A percentile compares a stretch with the other conserved stretches of the same genome.
These are phyloP conservation scores for Erigeron canadensis DNA, from an alignment of 129 eudicot genomes.

Conservation along the genomic window DNA sequence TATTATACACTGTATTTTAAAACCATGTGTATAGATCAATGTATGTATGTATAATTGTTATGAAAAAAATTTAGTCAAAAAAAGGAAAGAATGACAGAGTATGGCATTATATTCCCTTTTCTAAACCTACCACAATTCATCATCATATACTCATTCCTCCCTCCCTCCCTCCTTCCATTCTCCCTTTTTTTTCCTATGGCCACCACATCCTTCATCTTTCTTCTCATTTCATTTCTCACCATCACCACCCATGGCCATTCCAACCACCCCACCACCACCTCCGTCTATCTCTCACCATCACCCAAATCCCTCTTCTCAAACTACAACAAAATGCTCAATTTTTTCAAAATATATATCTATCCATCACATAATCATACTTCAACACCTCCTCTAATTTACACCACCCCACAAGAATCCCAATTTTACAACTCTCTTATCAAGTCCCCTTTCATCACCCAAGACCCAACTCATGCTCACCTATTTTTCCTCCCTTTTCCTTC, in stretches of 20 bases:
- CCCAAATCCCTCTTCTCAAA: conserved; percentile 54
- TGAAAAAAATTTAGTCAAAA: not conserved
- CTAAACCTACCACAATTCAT: conserved; percentile 13
- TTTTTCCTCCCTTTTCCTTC: conserved; percentile 58
- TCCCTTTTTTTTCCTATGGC: not conserved
- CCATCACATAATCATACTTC: conserved; percentile 14
- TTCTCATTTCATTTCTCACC: conserved; percentile 35
- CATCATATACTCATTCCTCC: not conserved
- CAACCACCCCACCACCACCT: conserved; percentile 28
- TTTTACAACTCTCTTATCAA: conserved; percentile 49
- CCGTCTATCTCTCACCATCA: conserved; percentile 56
- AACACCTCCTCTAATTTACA: conserved; percentile 27
- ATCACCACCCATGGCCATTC: conserved; percentile 24
- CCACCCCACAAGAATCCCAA: conserved; percentile 40
- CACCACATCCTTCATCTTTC: conserved; percentile 31
- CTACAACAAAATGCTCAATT: conserved; percentile 64
- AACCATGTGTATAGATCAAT: no score
- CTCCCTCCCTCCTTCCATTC: not conserved
- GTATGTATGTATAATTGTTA: no score
- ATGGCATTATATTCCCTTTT: conserved; percentile 4
- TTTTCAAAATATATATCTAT: conserved; percentile 71
- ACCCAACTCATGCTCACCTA: conserved; percentile 61
- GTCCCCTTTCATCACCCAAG: conserved; percentile 43
- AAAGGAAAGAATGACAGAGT: not conserved
- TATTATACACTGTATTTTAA: no score